These are phyloP conservation scores for Kuraishia borneana DNA, from an alignment of 805 yeast genomes.

Conservation along the genomic window DNA sequence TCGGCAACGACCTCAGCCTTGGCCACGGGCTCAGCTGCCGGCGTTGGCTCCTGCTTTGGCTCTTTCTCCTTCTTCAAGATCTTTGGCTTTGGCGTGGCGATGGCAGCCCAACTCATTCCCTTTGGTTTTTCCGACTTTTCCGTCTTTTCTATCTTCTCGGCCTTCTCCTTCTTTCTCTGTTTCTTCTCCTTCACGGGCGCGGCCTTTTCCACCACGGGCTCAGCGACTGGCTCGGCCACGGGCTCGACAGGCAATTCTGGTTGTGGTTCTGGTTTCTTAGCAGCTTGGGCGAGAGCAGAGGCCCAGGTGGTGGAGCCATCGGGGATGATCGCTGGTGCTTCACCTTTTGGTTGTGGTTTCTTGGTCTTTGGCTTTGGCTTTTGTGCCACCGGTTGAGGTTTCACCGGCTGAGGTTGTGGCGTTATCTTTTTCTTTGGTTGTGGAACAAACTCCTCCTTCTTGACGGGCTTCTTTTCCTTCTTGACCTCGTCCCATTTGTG, in stretches of 20 bases:
- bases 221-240: slow-evolving; percentile 1
- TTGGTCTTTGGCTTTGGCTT: slow-evolving; percentile 3
- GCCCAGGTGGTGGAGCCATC: neutral
- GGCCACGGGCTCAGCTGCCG: slow-evolving; percentile 4
- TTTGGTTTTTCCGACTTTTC: slow-evolving; percentile 3
- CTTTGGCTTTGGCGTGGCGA: slow-evolving; percentile 13
- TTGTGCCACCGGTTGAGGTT: slow-evolving; percentile 3
- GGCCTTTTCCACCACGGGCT: slow-evolving; percentile 7
- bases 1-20: slow-evolving; percentile 4
- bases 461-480: slow-evolving; percentile 35
- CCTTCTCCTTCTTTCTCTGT: neutral
- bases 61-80: slow-evolving; percentile 7
- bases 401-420: slow-evolving; percentile 1
- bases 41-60: slow-evolving; percentile 8
- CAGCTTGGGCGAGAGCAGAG: neutral
- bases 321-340: neutral
- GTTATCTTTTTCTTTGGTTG: slow-evolving; percentile 3
- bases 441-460: slow-evolving; percentile 4
- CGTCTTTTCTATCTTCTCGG: neutral
- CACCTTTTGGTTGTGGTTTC: slow-evolving; percentile 2
- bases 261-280: neutral
- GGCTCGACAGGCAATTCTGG: neutral
- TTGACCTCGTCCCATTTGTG: slow-evolving; percentile 88
- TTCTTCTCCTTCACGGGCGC: slow-evolving; percentile 1
- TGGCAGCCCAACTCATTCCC: slow-evolving; percentile 13